These are phyloP conservation scores for Pythium coloratum DNA, from an alignment of 352 stramenopile genomes.

Conservation along the genomic window DNA sequence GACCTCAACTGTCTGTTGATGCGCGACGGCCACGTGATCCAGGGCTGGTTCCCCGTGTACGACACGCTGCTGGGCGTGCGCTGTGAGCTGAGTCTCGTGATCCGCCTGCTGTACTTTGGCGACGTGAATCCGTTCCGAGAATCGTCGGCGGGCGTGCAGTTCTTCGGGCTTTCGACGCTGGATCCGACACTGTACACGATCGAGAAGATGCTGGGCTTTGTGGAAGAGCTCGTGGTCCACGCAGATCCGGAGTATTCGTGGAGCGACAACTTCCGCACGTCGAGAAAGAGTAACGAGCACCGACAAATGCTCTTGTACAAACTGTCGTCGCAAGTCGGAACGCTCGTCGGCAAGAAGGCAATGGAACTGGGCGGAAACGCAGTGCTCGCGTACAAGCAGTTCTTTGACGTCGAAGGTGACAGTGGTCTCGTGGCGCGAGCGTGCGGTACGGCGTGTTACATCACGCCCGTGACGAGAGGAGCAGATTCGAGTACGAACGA, in stretches of 20 bases:
- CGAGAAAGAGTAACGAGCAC: slow-evolving; percentile 95
- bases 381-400: slow-evolving; percentile 97
- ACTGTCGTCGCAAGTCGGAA: slow-evolving; percentile 84
- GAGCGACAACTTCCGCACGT: slow-evolving; percentile 93
- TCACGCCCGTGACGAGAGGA: slow-evolving; percentile 59
- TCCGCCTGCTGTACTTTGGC: slow-evolving; percentile 97
- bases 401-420: slow-evolving; percentile 99
- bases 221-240: slow-evolving; percentile 96
- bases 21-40: slow-evolving; percentile 87
- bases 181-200: slow-evolving; percentile 90
- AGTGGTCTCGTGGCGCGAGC: slow-evolving; percentile 96
- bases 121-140: slow-evolving; percentile 98
- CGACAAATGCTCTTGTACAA: slow-evolving; percentile 96
- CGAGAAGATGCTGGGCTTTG: slow-evolving; percentile 91
- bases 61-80: slow-evolving; percentile 96
- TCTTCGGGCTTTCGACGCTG: slow-evolving; percentile 96
- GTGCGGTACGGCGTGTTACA: slow-evolving; percentile 93
- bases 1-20: slow-evolving; percentile 99
- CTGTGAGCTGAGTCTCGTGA: slow-evolving; percentile 93
- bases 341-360: slow-evolving; percentile 92
- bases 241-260: slow-evolving; percentile 98
- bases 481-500: slow-evolving; percentile 11
- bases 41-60: slow-evolving; percentile 98
- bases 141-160: slow-evolving; percentile 96
- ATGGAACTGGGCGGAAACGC: slow-evolving; percentile 97